Evolutionary conservation across 306 rosid genomes (phyloP).

Genomic region (Sicyos baderoa): DNA sequence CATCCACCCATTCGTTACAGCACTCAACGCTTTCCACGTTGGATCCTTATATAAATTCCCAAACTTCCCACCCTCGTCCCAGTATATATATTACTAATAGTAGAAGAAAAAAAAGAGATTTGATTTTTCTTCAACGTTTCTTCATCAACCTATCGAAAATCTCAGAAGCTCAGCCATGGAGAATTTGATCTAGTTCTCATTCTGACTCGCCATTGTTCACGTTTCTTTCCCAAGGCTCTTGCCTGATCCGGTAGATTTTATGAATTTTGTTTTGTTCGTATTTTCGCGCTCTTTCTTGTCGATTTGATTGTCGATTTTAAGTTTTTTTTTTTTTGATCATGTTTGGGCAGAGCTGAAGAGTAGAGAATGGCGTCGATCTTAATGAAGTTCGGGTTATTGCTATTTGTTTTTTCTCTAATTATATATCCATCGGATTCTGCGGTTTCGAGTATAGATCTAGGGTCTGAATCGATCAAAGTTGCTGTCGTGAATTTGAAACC

Average conservation of each 20-base stretch:
- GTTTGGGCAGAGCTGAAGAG: conserved; percentile 33
- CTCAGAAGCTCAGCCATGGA: conserved; percentile 17
- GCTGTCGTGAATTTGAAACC: conserved; percentile 93
- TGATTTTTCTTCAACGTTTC: conserved; percentile 21
- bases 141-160: conserved; percentile 29
- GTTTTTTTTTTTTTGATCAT: conserved; percentile 7
- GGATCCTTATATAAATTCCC: conserved; percentile 18
- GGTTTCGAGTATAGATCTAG: conserved; percentile 92
- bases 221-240: neutral
- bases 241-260: conserved; percentile 8
- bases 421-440: conserved; percentile 70
- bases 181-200: conserved; percentile 51
- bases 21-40: conserved; percentile 30
- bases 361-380: conserved; percentile 50
- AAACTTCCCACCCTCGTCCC: neutral
- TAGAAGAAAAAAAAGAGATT: conserved; percentile 6
- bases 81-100: neutral
- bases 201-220: neutral
- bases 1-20: fast-evolving
- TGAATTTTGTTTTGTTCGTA: neutral
- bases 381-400: conserved; percentile 38
- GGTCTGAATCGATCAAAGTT: conserved; percentile 80
- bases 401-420: conserved; percentile 29
- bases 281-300: neutral
- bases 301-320: neutral